A percentile compares a stretch with the other conserved stretches of the same genome.
These are phyloP conservation scores for Torrubiella hemipterigena DNA, from an alignment of 2,329 filamentous ascomycete species.

Conservation along the genomic window DNA sequence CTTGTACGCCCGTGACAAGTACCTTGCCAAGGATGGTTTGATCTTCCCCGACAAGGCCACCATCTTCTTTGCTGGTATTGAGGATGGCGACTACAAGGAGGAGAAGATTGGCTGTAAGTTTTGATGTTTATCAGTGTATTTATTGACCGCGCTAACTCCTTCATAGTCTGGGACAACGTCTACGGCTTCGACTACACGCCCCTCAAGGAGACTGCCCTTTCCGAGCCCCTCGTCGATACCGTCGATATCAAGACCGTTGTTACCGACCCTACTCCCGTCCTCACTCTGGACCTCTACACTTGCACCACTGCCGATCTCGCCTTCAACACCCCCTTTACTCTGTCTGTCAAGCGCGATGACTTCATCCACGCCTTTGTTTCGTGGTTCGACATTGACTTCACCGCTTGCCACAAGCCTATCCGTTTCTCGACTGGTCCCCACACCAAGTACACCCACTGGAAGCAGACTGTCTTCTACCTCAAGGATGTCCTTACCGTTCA, in stretches of 20 bases:
- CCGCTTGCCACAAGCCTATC: constrained; percentile 95
- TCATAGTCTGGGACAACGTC: constrained; percentile 92
- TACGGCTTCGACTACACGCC: constrained; percentile 96
- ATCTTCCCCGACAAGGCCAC: constrained; percentile 99
- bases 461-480: constrained; percentile 98
- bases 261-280: constrained; percentile 74
- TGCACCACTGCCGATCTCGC: constrained; percentile 74
- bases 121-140: background rate
- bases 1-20: constrained; percentile 87
- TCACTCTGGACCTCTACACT: constrained; percentile 88
- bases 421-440: constrained; percentile 94
- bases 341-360: constrained; percentile 73
- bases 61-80: constrained; percentile 92
- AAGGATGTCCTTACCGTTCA: constrained; percentile 87
- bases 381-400: constrained; percentile 99
- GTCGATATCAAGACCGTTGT: constrained; percentile 96
- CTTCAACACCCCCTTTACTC: constrained; percentile 67
- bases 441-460: constrained; percentile 99
- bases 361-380: constrained; percentile 93
- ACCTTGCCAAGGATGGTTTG: constrained; percentile 72
- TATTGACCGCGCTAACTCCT: constrained; percentile 4
- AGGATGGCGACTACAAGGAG: constrained; percentile 98
- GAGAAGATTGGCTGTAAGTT: constrained; percentile 97
- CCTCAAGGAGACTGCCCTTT: constrained; percentile 84
- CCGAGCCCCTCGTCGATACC: constrained; percentile 92